Evolutionary conservation across 1,284 basidiomycete genomes (phyloP).

Genomic region (Singerocomus rubriflavus): DNA sequence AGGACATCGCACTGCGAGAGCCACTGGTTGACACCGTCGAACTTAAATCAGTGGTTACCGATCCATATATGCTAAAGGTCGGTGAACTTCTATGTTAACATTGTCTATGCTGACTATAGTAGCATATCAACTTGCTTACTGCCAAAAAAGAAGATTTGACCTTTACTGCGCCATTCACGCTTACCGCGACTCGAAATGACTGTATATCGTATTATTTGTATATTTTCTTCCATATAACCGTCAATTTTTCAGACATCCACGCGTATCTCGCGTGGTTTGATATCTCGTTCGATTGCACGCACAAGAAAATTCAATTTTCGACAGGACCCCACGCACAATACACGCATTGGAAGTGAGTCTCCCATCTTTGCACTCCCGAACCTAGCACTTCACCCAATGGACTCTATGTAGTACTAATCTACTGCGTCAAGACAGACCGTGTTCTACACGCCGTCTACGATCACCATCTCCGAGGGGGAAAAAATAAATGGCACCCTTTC

Average conservation of each 20-base stretch:
- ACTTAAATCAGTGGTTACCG: conserved; percentile 86
- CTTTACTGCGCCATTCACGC: conserved; percentile 79
- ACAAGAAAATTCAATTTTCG: conserved; percentile 94
- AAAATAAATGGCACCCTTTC: conserved; percentile 66
- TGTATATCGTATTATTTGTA: conserved; percentile 52
- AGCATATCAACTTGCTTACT: conserved; percentile 90
- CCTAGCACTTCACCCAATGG: background rate
- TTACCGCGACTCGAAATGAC: conserved; percentile 88
- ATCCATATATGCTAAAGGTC: conserved; percentile 85
- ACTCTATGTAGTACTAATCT: conserved; percentile 1
- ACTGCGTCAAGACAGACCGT: conserved; percentile 75
- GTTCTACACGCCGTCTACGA: conserved; percentile 87
- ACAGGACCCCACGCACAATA: conserved; percentile 96
- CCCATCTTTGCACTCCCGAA: background rate
- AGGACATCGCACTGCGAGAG: conserved; percentile 95
- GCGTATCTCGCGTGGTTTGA: conserved; percentile 99
- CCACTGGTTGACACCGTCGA: conserved; percentile 98
- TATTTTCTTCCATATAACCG: conserved; percentile 1
- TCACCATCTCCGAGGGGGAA: conserved; percentile 67
- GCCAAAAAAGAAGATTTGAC: conserved; percentile 94
- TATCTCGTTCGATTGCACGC: conserved; percentile 92
- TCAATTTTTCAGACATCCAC: conserved; percentile 69
- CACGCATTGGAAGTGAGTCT: conserved; percentile 93
- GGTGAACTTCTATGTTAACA: conserved; percentile 7
- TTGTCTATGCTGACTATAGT: conserved; percentile 10